Conservation (phyloP, 169 alveolate species). For the Plasmodium blacklocki region DNA sequence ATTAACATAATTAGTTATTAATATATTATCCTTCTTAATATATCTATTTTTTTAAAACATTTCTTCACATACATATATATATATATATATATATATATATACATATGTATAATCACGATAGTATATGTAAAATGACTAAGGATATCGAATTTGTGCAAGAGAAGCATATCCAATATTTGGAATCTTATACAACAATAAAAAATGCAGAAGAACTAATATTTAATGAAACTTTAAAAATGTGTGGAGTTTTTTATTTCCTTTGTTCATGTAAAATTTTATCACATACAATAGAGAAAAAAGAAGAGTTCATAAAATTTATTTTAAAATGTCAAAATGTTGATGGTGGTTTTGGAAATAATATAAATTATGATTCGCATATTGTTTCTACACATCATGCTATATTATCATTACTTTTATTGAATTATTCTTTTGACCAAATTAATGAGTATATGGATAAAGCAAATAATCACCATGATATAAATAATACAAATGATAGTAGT, state of each 20-base stretch:
- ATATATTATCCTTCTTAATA: no score
- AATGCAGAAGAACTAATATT: slow-evolving; percentile 82
- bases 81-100: background rate
- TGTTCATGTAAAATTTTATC: slow-evolving; percentile 80
- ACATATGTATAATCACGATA: background rate
- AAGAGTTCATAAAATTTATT: slow-evolving; percentile 65
- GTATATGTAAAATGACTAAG: background rate
- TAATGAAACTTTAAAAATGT: slow-evolving; percentile 83
- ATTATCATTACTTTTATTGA: slow-evolving; percentile 39
- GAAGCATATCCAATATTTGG: slow-evolving; percentile 69
- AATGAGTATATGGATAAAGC: slow-evolving; percentile 3
- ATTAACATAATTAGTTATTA: no score
- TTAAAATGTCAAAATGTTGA: slow-evolving; percentile 78
- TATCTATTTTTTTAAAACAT: no score
- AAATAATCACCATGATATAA: background rate
- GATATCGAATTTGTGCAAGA: slow-evolving; percentile 57
- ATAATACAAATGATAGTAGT: background rate
- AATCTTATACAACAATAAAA: slow-evolving; percentile 63
- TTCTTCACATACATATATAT: no score
- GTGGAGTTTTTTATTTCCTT: slow-evolving; percentile 83
- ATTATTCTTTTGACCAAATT: slow-evolving; percentile 24
- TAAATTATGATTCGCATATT: slow-evolving; percentile 81
- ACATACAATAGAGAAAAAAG: slow-evolving; percentile 76
- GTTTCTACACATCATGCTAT: slow-evolving; percentile 84
- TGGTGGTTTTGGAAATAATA: slow-evolving; percentile 85